These are phyloP conservation scores for Fusarium stilboides DNA, from an alignment of 2,329 filamentous ascomycete genomes.

Conservation along the genomic window DNA sequence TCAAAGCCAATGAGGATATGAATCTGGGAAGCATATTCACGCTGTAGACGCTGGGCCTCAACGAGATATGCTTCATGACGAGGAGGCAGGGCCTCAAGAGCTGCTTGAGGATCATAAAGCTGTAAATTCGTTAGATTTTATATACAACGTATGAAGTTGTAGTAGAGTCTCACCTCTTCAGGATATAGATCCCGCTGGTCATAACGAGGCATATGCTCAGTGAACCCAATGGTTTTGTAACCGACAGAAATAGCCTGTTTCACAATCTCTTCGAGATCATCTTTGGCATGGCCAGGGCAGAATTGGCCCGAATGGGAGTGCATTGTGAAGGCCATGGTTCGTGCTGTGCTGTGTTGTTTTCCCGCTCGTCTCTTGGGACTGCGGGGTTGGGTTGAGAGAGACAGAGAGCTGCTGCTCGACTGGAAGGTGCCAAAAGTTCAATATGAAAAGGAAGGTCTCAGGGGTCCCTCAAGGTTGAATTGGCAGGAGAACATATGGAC, in stretches of 20 bases:
- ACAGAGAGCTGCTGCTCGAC: not conserved
- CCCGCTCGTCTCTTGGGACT: not conserved
- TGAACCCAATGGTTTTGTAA: slow-evolving; percentile 88
- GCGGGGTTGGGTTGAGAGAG: not conserved
- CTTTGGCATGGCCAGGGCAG: slow-evolving; percentile 89
- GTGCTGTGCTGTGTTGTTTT: not conserved
- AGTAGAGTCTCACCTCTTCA: slow-evolving; percentile 76
- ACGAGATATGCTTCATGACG: slow-evolving; percentile 80
- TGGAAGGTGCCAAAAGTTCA: not conserved
- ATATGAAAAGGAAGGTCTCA: not conserved
- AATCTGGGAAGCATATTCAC: slow-evolving; percentile 79
- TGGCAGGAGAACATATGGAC: slow-evolving; percentile 7
- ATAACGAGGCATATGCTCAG: slow-evolving; percentile 94
- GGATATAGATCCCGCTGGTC: slow-evolving; percentile 86
- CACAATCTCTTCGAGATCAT: slow-evolving; percentile 87
- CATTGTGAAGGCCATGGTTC: slow-evolving; percentile 93
- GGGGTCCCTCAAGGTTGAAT: not conserved
- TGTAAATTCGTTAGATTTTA: slow-evolving; percentile 46
- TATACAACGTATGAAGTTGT: not conserved
- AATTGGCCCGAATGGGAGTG: slow-evolving; percentile 99
- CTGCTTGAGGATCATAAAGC: slow-evolving; percentile 65
- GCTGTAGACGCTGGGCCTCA: slow-evolving; percentile 81
- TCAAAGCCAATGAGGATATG: slow-evolving; percentile 92
- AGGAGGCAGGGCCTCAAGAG: slow-evolving; percentile 64
- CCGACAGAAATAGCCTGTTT: slow-evolving; percentile 82